A percentile compares a stretch with the other conserved stretches of the same genome.
These are phyloP conservation scores for Geotrichum restrictum DNA, from an alignment of 1,139 yeast genomes.

Conservation along the genomic window DNA sequence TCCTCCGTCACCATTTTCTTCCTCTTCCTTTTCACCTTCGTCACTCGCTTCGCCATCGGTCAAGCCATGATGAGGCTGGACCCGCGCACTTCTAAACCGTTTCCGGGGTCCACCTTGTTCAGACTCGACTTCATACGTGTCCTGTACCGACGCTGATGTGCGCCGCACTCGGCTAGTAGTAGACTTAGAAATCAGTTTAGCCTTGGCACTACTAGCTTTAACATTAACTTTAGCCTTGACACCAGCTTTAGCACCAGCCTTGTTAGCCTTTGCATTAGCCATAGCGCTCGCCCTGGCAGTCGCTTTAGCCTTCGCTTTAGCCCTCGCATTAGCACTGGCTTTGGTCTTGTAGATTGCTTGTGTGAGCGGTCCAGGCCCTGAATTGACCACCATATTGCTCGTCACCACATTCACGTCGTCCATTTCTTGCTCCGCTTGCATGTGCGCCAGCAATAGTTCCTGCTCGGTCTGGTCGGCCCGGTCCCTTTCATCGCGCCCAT, in stretches of 20 bases:
- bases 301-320: slow-evolving; percentile 1
- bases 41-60: slow-evolving; percentile 21
- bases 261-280: too few species aligned
- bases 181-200: too few species aligned
- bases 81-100: too few species aligned
- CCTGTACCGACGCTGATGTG: too few species aligned
- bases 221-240: too few species aligned
- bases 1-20: background rate
- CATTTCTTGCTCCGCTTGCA: slow-evolving; percentile 21
- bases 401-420: slow-evolving; percentile 22
- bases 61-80: slow-evolving; percentile 25
- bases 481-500: too few species aligned
- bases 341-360: slow-evolving; percentile 9
- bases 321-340: too few species aligned
- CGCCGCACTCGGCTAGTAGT: too few species aligned
- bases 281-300: background rate
- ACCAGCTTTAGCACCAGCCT: too few species aligned
- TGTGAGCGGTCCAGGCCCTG: slow-evolving; percentile 9
- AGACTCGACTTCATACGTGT: too few species aligned
- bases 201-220: too few species aligned
- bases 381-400: slow-evolving; percentile 1
- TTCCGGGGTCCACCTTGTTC: too few species aligned
- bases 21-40: slow-evolving; percentile 16
- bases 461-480: slow-evolving; percentile 10
- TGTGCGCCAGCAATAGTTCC: slow-evolving; percentile 19